These are phyloP conservation scores for Calonectria montana DNA, from an alignment of 2,329 filamentous ascomycete genomes.

Conservation along the genomic window DNA sequence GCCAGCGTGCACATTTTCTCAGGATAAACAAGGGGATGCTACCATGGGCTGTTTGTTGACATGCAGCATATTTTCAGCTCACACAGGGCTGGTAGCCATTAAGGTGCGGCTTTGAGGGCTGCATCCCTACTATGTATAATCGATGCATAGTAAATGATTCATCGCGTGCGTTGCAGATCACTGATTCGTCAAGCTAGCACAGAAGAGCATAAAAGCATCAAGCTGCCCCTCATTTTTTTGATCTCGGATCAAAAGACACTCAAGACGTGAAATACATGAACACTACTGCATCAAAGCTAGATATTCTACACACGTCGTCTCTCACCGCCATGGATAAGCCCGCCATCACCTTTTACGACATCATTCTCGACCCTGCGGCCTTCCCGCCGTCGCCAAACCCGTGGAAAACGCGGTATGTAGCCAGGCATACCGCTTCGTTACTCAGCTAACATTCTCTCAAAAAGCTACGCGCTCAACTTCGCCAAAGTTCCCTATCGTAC, in stretches of 20 bases:
- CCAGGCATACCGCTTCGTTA: neutral
- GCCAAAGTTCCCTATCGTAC: neutral
- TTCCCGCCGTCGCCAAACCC: neutral
- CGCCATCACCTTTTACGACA: neutral
- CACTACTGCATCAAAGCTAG: neutral
- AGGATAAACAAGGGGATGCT: too few relatives aligned
- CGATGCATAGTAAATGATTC: neutral
- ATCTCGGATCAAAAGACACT: neutral
- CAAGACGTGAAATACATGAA: neutral
- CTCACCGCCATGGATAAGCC: neutral
- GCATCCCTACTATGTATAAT: too few relatives aligned
- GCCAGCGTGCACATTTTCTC: too few relatives aligned
- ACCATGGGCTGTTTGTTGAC: too few relatives aligned
- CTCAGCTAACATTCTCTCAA: neutral
- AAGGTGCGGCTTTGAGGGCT: too few relatives aligned
- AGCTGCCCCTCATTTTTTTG: neutral
- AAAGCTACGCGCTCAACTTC: neutral
- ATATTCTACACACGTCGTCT: too few relatives aligned
- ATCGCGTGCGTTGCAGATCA: neutral
- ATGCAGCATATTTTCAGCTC: too few relatives aligned
- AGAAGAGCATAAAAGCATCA: neutral
- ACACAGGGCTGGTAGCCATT: too few relatives aligned
- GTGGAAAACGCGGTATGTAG: neutral
- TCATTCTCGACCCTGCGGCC: neutral
- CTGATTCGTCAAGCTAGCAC: neutral